Conservation (phyloP, 345 rosid species). For the Passiflora organensis region DNA sequence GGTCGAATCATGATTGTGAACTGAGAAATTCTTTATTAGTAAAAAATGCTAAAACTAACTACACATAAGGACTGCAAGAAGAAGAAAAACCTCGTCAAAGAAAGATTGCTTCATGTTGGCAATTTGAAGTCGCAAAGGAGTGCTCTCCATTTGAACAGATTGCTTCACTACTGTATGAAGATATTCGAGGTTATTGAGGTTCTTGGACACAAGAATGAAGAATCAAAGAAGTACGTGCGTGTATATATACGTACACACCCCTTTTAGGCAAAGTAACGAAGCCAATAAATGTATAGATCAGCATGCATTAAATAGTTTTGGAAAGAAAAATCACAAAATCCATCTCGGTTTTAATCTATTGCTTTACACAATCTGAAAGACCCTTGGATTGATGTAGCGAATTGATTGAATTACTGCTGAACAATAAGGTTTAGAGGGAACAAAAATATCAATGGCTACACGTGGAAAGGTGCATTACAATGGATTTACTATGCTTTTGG, state of each 20-base stretch:
- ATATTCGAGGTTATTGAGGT: too few species aligned
- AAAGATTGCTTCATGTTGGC: constrained; percentile 17
- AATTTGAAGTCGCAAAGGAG: constrained; percentile 2
- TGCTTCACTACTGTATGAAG: too few species aligned
- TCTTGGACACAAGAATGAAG: background rate
- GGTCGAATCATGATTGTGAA: too few species aligned
- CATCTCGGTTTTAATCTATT: too few species aligned
- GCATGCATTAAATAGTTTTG: constrained; percentile 3
- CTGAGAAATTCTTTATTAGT: too few species aligned
- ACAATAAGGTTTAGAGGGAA: too few species aligned
- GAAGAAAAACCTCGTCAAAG: constrained; percentile 26
- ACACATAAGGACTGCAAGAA: background rate
- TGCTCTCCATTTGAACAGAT: constrained; percentile 15
- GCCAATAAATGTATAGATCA: background rate
- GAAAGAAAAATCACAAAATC: background rate
- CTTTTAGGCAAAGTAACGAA: background rate
- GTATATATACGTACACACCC: constrained; percentile 4
- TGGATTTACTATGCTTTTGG: too few species aligned
- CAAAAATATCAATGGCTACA: background rate
- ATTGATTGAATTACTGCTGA: too few species aligned
- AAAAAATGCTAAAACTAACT: background rate
- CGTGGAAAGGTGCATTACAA: too few species aligned
- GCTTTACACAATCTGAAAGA: background rate
- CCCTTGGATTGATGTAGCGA: too few species aligned
- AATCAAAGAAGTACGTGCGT: background rate